Evolutionary conservation across 306 rosid species (phyloP), one percentile per base, ranked within the genome.

Genomic region (Betula pendula): DNA sequence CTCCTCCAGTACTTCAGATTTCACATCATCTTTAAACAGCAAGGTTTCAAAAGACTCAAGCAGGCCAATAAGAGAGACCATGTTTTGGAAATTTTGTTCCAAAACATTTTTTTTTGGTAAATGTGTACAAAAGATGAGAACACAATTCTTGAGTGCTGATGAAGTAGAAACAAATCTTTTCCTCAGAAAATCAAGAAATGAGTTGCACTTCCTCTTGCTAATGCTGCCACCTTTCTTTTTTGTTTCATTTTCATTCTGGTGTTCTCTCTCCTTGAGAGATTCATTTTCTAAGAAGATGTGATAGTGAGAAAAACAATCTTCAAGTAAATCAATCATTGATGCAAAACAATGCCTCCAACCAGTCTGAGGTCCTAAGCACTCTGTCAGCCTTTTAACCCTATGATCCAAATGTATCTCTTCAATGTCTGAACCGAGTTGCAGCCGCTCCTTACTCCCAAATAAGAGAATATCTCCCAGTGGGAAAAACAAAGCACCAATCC

Each of bases 371-470:
- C 82, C 84, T 8, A 88, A 88, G 75, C 93, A 92, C n/a, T n/a
- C 68, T 0, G 12, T 13, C n/a, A 92, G 82, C 78, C 70, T 86
- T 75, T 79, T 6, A 31, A 90, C 87, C 25, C 97, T 96, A 81
- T 75, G 59, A 79, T 92, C 88, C 81, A 92, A 79, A 84, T 73
- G 83, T 43, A 92, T 81, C 14, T 87, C 91, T 83, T 86, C 75
- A 75, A 86, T 78, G 29, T 79, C 87, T 2, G 68, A 73, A 67
- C 88, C 88, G 79, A 87, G 76, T 76, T 89, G 89, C 53, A 92
- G 96, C 35, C 88, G 82, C 72, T 86, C 91, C 69, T 86, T 74
- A 75, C 77, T 87, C 44, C 97, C 97, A 87, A 90, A 92, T 14
- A 92, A 55, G 35, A 92, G 55, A 35, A 92, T 40, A 49, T 87